A percentile compares a stretch with the other conserved stretches of the same genome.
Conservation (phyloP, 495 filamentous ascomycete genomes). For the Articulospora tetracladia region DNA sequence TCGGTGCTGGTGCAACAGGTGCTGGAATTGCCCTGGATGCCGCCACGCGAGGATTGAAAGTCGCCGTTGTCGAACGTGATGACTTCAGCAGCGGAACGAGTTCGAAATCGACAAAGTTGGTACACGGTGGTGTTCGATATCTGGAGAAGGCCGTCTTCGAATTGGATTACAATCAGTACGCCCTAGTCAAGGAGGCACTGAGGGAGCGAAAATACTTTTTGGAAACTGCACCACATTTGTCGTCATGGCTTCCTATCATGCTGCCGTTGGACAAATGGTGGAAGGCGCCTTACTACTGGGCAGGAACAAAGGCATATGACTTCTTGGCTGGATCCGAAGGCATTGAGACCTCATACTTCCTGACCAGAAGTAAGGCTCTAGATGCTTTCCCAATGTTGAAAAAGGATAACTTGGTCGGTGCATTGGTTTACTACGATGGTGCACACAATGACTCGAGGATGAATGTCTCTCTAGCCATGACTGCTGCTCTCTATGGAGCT, state of each 20-base stretch:
- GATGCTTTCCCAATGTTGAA: conserved; percentile 98
- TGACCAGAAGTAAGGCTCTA: conserved; percentile 89
- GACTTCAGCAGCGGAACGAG: conserved; percentile 94
- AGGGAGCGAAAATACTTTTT: conserved; percentile 95
- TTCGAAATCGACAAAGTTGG: conserved; percentile 95
- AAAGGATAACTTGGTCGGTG: conserved; percentile 78
- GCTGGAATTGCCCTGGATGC: conserved; percentile 93
- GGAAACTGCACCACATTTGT: conserved; percentile 93
- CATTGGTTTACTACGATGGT: conserved; percentile 97
- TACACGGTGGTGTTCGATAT: conserved; percentile 95
- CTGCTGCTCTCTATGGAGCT: conserved; percentile 86
- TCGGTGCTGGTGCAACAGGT: conserved; percentile 91
- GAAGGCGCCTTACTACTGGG: conserved; percentile 98
- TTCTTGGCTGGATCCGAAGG: conserved; percentile 92
- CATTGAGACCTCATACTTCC: conserved; percentile 95
- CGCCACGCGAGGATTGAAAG: conserved; percentile 85
- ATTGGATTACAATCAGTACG: conserved; percentile 93
- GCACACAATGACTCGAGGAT: conserved; percentile 98
- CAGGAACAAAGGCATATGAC: conserved; percentile 93
- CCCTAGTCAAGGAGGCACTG: conserved; percentile 89
- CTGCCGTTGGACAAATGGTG: conserved; percentile 93
- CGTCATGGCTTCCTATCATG: conserved; percentile 96
- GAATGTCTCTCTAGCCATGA: conserved; percentile 96
- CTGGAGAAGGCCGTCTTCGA: conserved; percentile 97
- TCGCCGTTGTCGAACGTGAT: conserved; percentile 91